Evolutionary conservation across 2,329 filamentous ascomycete species (phyloP).

Genomic region (Cladorrhinum sp.): DNA sequence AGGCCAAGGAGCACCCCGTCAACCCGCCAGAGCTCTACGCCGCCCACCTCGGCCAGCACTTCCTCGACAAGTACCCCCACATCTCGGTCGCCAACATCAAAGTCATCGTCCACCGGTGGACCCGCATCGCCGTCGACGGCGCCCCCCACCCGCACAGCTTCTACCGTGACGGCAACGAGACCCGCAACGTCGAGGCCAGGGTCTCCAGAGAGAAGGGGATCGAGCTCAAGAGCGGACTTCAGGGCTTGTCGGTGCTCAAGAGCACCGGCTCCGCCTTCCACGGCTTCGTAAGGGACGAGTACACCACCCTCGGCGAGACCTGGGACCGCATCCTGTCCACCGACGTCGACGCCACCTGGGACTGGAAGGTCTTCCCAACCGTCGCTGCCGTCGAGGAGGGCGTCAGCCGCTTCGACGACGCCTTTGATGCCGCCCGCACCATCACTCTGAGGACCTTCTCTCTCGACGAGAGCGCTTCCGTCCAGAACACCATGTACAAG

Average conservation of each 20-base stretch:
- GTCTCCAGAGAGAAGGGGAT: conserved; percentile 68
- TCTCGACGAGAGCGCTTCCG: conserved; percentile 83
- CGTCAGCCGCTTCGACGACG: conserved; percentile 68
- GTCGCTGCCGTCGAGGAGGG: conserved; percentile 65
- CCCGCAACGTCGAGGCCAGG: conserved; percentile 73
- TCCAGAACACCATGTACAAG: conserved; percentile 98
- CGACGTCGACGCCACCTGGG: conserved; percentile 83
- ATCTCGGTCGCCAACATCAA: conserved; percentile 81
- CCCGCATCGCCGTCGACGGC: conserved; percentile 80
- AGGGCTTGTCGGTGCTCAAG: conserved; percentile 85
- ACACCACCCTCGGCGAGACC: conserved; percentile 82
- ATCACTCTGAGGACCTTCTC: conserved; percentile 94
- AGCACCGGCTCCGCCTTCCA: conserved; percentile 96
- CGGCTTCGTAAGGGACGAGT: conserved; percentile 90
- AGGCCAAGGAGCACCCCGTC: conserved; percentile 89
- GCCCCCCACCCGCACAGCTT: conserved; percentile 95
- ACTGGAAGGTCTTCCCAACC: conserved; percentile 70
- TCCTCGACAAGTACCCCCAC: conserved; percentile 82
- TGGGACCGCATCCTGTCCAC: conserved; percentile 96
- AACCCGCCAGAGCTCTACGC: conserved; percentile 91
- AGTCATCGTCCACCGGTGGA: conserved; percentile 85
- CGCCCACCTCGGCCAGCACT: conserved; percentile 80
- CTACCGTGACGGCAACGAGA: conserved; percentile 84
- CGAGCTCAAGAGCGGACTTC: conserved; percentile 72
- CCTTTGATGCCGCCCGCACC: conserved; percentile 71